phyloP scores from a whole-genome alignment of 345 rosid species.

The Xanthoceras sorbifolium region DNA sequence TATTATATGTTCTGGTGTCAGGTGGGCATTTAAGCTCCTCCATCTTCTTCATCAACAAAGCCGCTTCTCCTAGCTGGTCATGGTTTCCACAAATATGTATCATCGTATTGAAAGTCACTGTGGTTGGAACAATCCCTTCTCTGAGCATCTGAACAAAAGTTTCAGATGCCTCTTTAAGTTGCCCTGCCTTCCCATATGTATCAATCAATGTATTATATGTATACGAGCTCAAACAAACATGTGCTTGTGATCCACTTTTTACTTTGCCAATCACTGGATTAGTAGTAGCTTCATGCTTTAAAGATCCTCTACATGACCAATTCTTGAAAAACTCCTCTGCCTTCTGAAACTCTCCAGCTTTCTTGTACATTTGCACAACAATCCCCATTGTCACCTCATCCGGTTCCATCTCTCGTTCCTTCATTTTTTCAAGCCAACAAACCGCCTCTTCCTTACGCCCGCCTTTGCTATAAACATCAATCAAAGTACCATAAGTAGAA shows the following conservation, averaged over 20 bases:
- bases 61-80: conserved; percentile 63
- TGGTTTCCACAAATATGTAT: conserved; percentile 81
- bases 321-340: conserved; percentile 78
- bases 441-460: conserved; percentile 64
- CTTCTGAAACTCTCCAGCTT: conserved; percentile 67
- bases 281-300: conserved; percentile 25
- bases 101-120: conserved; percentile 86
- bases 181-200: conserved; percentile 83
- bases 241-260: conserved; percentile 23
- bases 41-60: conserved; percentile 69
- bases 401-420: conserved; percentile 65
- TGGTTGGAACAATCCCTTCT: conserved; percentile 73
- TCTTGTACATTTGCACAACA: conserved; percentile 88
- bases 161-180: conserved; percentile 66
- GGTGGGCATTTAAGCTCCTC: conserved; percentile 65
- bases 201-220: conserved; percentile 85
- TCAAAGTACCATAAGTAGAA: conserved; percentile 84
- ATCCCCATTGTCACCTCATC: conserved; percentile 83
- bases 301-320: conserved; percentile 59
- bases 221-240: conserved; percentile 56
- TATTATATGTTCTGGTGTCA: conserved; percentile 88
- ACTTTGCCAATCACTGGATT: conserved; percentile 17
- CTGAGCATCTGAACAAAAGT: conserved; percentile 65
- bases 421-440: conserved; percentile 80
- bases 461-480: conserved; percentile 87